Evolutionary conservation across 345 rosid genomes (phyloP), one percentile per base, ranked within the genome.

Genomic region (Pugionium dolabratum): DNA sequence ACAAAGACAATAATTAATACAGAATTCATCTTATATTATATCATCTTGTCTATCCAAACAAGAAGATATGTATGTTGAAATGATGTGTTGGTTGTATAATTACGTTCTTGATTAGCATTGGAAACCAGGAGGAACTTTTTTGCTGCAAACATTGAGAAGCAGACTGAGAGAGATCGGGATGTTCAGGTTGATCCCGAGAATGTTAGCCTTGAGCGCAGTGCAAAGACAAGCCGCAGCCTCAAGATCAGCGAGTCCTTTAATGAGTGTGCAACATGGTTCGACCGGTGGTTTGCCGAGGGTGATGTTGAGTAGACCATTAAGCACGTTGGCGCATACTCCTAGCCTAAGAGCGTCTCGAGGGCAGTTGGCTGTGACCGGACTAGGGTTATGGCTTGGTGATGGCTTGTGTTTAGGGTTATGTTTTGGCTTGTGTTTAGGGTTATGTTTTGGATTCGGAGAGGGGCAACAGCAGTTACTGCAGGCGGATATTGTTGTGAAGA

Each of bases 211-310:
- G 18, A 18, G 18, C 18, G 80, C 82, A 9, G 84, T 79, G 80
- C 85, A 85, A 42, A 85, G 86, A 78, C 87, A 85, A 64, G 76
- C 69, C 0, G 85, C 83, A 18, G 81, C 85, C 46, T 85, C 85
- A 55, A 83, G 69, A 59, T 74, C 87, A 28, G 33, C 81, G 9
- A 85, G 84, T 10, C 79, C 80, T 52, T 70, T 4, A 33, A 85
- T 53, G 39, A 79, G 76, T 2, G 75, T 9, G 43, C 87, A 85
- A 63, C 87, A 81, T 25, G 81, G 75, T 6, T 55, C 49, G 9
- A 67, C 77, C 2, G 87, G 83, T 47, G 87, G 84, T 28, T 54
- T 53, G 2, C 79, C 84, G 43, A 78, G 55, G 39, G 69, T 69
- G 34, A 76, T 3, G 54, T 81, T 81, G 41, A 81, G 73, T 55